Base-by-base conservation (phyloP, 805 yeast species). In the Ogataea siamensis region DNA sequence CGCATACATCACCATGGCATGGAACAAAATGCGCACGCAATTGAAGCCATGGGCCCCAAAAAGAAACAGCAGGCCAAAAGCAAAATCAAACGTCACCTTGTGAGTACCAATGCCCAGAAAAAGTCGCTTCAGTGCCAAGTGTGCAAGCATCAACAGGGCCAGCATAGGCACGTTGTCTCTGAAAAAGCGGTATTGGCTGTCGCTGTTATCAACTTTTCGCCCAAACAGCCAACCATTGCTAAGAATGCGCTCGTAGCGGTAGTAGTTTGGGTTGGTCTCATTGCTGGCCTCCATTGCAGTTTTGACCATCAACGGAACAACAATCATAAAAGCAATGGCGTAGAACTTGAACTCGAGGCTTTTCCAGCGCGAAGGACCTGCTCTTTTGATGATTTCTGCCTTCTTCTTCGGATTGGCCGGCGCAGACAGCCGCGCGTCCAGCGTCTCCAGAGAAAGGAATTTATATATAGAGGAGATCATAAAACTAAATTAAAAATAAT, bases 201-300 rank as follows among this genome's bases (percentile, higher is more conserved):
- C 99, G 5, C 95, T 83, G 57, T 91, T 89, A 60, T 93, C 99
- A 28, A 87, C 95, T 60, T 82, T 83, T 17, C 96, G 66, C 7
- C 95, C 96, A 56, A 83, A 76, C 50, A 88, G 64, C 98, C 98
- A 91, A 4, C 99, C 98, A 5, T 77, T 68, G 19, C 82, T 70
- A 35, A 91, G 66, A 25, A 81, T 64, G 34, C 76, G 72, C 47
- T 73, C 73, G 54, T 74, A 87, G 34, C 67, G 66, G 13, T 73
- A 70, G 55, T 82, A 91, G 55, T 87, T 87, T 8, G 83, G 80
- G 52, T 85, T 87, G 2, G 78, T 66, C 47, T 80, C 82, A 51
- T 78, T 79, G 22, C 89, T 81, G 7, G 94, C 91, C 24, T 77
- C 82, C 74, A 84, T 74, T 2, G 93, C 95, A 0, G 93, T 79